Conservation (phyloP, 2,329 filamentous ascomycete genomes). For the Aciculosporium take region DNA sequence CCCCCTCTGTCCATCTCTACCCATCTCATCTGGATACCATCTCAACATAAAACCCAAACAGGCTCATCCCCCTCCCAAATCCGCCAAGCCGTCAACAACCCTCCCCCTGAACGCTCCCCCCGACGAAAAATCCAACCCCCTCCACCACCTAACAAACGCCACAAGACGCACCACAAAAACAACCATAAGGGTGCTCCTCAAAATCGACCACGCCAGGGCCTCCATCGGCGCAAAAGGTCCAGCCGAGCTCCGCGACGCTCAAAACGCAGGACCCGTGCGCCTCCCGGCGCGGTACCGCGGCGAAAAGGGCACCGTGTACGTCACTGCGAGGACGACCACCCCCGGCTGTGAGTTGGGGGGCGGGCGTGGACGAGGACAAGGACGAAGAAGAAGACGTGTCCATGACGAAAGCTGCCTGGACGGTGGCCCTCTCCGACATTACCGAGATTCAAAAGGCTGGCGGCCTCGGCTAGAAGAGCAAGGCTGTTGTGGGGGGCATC, state of each 20-base stretch:
- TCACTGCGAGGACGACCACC: slow-evolving; percentile 53
- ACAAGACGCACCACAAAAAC: slow-evolving; percentile 59
- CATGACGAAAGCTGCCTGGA: slow-evolving; percentile 54
- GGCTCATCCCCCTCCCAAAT: no score
- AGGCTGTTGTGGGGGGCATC: slow-evolving; percentile 69
- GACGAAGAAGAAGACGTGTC: neutral
- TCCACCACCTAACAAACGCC: slow-evolving; percentile 39
- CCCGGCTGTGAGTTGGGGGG: slow-evolving; percentile 52
- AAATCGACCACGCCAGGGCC: slow-evolving; percentile 57
- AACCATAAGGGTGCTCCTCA: slow-evolving; percentile 56
- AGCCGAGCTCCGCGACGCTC: slow-evolving; percentile 36
- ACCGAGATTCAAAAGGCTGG: slow-evolving; percentile 64
- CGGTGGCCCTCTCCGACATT: slow-evolving; percentile 56
- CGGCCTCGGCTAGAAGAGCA: slow-evolving; percentile 73
- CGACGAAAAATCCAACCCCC: slow-evolving; percentile 20
- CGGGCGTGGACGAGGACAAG: slow-evolving; percentile 24
- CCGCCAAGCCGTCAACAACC: neutral
- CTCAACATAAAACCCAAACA: no score
- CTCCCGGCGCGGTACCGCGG: slow-evolving; percentile 61
- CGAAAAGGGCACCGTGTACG: slow-evolving; percentile 57
- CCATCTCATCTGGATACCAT: no score
- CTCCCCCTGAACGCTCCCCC: neutral
- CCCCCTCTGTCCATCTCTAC: no score
- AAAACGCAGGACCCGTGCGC: slow-evolving; percentile 54
- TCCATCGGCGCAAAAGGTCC: slow-evolving; percentile 43